Conservation (phyloP, 805 yeast genomes). For the Clavispora vitiphila region DNA sequence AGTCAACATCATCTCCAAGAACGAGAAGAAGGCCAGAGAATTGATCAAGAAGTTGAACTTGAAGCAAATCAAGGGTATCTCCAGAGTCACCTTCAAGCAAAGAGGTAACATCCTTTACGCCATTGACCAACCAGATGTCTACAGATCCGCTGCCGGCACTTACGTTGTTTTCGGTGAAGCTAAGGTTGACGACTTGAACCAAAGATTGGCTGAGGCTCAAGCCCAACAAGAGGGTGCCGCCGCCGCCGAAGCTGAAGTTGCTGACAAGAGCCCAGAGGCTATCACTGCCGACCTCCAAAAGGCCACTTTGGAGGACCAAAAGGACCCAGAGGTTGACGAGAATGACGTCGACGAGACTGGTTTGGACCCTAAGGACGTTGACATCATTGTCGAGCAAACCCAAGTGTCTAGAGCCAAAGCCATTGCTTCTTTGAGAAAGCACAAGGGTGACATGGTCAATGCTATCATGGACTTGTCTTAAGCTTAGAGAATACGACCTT, state of each 20-base stretch:
- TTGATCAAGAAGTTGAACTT: conserved; percentile 81
- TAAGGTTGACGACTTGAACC: conserved; percentile 88
- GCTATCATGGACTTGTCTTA: conserved; percentile 81
- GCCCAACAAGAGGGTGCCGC: conserved; percentile 61
- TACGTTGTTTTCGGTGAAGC: conserved; percentile 98
- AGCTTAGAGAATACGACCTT: background rate
- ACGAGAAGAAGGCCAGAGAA: conserved; percentile 95
- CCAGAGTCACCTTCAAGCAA: conserved; percentile 94
- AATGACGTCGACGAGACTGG: conserved; percentile 85
- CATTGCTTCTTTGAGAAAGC: conserved; percentile 79
- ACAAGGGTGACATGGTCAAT: conserved; percentile 92
- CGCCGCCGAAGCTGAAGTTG: conserved; percentile 28
- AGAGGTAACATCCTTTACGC: conserved; percentile 86
- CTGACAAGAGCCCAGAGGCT: conserved; percentile 65
- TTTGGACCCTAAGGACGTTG: conserved; percentile 74
- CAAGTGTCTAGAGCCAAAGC: conserved; percentile 87
- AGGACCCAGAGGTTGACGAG: conserved; percentile 50
- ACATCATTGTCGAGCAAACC: conserved; percentile 87
- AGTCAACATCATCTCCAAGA: conserved; percentile 76
- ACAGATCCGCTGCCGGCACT: conserved; percentile 88
- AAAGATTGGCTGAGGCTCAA: conserved; percentile 79
- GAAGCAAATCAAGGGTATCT: conserved; percentile 85
- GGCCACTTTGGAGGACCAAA: conserved; percentile 47
- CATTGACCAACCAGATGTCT: conserved; percentile 91
- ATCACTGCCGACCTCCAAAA: conserved; percentile 80